Evolutionary conservation across 169 alveolate species (phyloP), one percentile per base, ranked within the genome.

Genomic region (Eimeria sp.): DNA sequence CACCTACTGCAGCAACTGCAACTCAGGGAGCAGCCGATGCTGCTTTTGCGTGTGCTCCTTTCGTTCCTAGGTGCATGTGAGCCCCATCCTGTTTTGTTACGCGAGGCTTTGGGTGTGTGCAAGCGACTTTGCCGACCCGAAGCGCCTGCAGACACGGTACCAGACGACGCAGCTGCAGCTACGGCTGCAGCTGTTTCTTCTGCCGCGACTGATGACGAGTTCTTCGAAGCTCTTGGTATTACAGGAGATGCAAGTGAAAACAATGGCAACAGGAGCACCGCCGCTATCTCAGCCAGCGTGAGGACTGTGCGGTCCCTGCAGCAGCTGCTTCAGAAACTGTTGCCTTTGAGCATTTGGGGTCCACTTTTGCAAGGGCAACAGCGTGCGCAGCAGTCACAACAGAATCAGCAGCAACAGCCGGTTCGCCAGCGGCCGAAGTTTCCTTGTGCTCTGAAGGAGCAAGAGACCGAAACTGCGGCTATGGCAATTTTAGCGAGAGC

Each of bases 31-130:
- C 58, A 3, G 20, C 40, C 25, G 47, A 25, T 3, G 65, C 43
- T 47, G 88, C 11, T 22, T 78, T 2, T 78, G 65, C 25, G 67
- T 78, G 65, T 47, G 47, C n/a, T 10, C 43, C n/a, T 45, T 63
- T 22, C 10, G 45, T 78, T 22, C 25, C 25, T 27, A 78, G 88
- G 88, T 49, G 88, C 88, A 78, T 49, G 88, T 49, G 49, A 47
- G n/a, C 88, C 88, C 40, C 40, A 78, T 51, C 88, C 88, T 49
- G 88, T 67, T 25, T 47, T 78, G 88, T 47, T 78, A 67, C 88
- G 88, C 47, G 88, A 78, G 88, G 88, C 88, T 14, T 78, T 78
- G 88, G 88, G 88, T 78, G 67, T 78, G 14, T 78, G 88, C 67
- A 78, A 78, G 67, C 61, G 88, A n/a, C 88, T 78, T 47, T 78